Evolutionary conservation across 2,329 filamentous ascomycete species (phyloP).

Genomic region (Septoria linicola): DNA sequence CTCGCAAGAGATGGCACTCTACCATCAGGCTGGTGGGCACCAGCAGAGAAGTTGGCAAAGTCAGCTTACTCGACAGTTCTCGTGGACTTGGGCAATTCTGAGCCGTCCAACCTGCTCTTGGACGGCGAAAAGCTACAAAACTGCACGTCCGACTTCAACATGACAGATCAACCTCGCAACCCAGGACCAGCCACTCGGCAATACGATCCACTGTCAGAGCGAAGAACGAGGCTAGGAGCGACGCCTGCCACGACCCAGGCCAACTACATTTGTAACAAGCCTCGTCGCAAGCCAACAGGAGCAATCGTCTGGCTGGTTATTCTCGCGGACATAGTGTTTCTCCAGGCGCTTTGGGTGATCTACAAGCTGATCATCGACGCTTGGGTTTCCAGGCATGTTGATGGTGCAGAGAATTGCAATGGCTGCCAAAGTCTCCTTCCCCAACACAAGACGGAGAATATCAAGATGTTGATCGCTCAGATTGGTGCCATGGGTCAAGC

Average conservation of each 20-base stretch:
- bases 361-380: neutral
- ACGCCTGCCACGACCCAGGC: conserved; percentile 7
- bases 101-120: neutral
- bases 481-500: too few relatives aligned
- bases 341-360: conserved; percentile 23
- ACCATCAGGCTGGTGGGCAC: conserved; percentile 20
- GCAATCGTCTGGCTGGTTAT: conserved; percentile 21
- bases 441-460: too few relatives aligned
- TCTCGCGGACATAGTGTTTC: conserved; percentile 24
- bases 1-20: conserved; percentile 3
- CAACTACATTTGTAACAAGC: conserved; percentile 24
- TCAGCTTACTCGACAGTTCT: conserved; percentile 21
- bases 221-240: neutral
- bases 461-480: too few relatives aligned
- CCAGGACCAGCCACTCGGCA: neutral
- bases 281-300: conserved; percentile 16
- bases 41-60: conserved; percentile 21
- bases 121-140: neutral
- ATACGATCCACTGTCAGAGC: neutral
- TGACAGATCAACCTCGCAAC: neutral
- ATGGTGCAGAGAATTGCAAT: neutral
- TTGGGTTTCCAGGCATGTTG: neutral
- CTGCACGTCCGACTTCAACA: neutral
- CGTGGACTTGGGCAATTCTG: conserved; percentile 19
- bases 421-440: too few relatives aligned